Evolutionary conservation across 2,329 filamentous ascomycete species (phyloP).

Genomic region (Endoconidiophora laricicola): DNA sequence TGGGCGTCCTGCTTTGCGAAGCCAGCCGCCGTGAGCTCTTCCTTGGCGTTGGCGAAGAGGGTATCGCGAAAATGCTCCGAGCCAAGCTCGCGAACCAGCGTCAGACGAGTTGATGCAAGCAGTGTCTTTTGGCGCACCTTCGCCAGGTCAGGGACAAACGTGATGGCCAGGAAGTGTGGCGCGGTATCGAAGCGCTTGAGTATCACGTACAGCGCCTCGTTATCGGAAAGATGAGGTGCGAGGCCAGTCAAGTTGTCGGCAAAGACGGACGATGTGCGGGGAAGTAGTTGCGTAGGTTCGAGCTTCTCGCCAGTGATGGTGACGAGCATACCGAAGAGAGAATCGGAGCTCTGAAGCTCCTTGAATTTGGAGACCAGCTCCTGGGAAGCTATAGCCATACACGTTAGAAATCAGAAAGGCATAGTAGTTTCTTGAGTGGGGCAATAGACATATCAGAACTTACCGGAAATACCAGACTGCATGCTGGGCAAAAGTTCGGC

Average conservation of each 20-base stretch:
- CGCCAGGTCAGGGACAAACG: conserved; percentile 63
- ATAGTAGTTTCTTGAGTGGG: not conserved
- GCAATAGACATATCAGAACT: conserved; percentile 8
- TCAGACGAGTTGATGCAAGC: conserved; percentile 61
- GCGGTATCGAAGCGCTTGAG: conserved; percentile 47
- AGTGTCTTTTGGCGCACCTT: conserved; percentile 77
- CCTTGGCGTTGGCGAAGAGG: conserved; percentile 52
- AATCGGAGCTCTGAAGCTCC: conserved; percentile 42
- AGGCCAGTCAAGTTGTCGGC: conserved; percentile 46
- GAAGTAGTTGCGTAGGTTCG: conserved; percentile 36
- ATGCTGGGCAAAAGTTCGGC: conserved; percentile 25
- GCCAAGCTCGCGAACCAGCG: conserved; percentile 59
- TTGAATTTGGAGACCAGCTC: conserved; percentile 64
- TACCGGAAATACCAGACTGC: conserved; percentile 69
- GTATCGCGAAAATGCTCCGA: conserved; percentile 64
- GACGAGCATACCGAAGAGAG: conserved; percentile 53
- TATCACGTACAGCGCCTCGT: conserved; percentile 56
- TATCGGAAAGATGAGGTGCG: conserved; percentile 44
- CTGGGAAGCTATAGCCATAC: conserved; percentile 41
- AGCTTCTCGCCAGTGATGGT: conserved; percentile 56
- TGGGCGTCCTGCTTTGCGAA: conserved; percentile 61
- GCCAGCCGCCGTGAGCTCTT: conserved; percentile 51
- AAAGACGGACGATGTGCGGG: conserved; percentile 42
- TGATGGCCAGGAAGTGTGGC: conserved; percentile 50
- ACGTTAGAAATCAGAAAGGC: not conserved